Conservation (phyloP, 139 green algal genomes). For the Ostreobium quekettii region DNA sequence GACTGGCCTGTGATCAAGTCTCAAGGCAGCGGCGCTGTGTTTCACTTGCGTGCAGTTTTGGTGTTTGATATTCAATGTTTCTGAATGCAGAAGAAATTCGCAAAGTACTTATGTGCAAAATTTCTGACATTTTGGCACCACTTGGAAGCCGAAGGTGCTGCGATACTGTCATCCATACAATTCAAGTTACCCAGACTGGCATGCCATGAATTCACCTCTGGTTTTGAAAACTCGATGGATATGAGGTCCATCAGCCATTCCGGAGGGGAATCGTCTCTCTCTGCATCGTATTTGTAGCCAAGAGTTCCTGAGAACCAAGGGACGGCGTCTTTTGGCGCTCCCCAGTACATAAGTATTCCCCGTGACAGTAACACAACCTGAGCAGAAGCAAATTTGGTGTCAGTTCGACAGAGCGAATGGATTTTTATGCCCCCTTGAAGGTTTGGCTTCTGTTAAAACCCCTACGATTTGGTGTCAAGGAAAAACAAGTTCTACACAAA, state of each 20-base stretch:
- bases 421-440: background rate
- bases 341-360: slow-evolving; percentile 37
- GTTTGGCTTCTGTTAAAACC: too few relatives aligned
- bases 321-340: slow-evolving; percentile 20
- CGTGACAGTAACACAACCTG: slow-evolving; percentile 29
- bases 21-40: too few relatives aligned
- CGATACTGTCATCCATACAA: slow-evolving; percentile 43
- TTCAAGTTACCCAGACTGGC: slow-evolving; percentile 7
- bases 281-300: slow-evolving; percentile 25
- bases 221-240: slow-evolving; percentile 49
- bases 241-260: slow-evolving; percentile 63
- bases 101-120: too few relatives aligned
- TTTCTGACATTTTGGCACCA: too few relatives aligned
- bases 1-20: too few relatives aligned
- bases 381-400: background rate
- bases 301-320: slow-evolving; percentile 33
- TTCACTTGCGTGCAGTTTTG: too few relatives aligned
- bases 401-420: background rate
- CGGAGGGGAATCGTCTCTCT: slow-evolving; percentile 20
- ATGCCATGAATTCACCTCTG: slow-evolving; percentile 20
- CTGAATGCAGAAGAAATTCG: too few relatives aligned
- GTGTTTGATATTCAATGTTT: too few relatives aligned
- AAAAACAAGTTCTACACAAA: too few relatives aligned
- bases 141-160: too few relatives aligned
- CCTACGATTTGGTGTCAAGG: too few relatives aligned